Conservation (phyloP, 495 filamentous ascomycete genomes). For the Aspergillus homomorphus region DNA sequence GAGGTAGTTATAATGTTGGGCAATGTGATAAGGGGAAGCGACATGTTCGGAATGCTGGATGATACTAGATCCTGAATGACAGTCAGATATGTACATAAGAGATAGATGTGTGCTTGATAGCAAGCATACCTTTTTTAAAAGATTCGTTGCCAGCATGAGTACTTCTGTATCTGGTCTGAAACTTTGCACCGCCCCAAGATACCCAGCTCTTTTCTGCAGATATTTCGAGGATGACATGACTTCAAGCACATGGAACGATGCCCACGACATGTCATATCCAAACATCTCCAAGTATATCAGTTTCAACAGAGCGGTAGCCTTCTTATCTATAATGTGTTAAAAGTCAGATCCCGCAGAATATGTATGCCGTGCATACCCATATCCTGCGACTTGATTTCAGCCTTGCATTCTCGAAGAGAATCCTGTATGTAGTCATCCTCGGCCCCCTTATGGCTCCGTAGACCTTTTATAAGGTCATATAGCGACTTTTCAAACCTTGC, state of each 20-base stretch:
- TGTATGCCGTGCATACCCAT: conserved; percentile 58
- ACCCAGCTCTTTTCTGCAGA: conserved; percentile 89
- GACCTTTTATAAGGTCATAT: conserved; percentile 95
- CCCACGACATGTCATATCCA: conserved; percentile 99
- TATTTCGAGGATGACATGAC: conserved; percentile 97
- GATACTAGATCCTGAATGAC: conserved; percentile 70
- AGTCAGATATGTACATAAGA: conserved; percentile 12
- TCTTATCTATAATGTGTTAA: conserved; percentile 66
- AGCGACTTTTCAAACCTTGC: conserved; percentile 96
- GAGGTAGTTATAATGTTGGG: conserved; percentile 91
- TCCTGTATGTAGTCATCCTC: conserved; percentile 92
- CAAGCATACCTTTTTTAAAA: conserved; percentile 84
- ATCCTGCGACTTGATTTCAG: conserved; percentile 85
- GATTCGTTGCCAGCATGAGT: conserved; percentile 94
- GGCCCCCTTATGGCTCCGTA: conserved; percentile 88
- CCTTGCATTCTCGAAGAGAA: conserved; percentile 87
- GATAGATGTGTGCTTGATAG: conserved; percentile 1
- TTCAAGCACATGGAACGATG: conserved; percentile 94
- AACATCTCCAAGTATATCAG: conserved; percentile 98
- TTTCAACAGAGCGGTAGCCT: conserved; percentile 92
- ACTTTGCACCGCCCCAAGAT: conserved; percentile 94
- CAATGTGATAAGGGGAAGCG: conserved; percentile 79
- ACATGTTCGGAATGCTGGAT: conserved; percentile 67
- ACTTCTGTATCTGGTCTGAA: conserved; percentile 95
- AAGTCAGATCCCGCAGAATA: conserved; percentile 2